These are phyloP conservation scores for Colletotrichum kahawae DNA, from an alignment of 2,329 filamentous ascomycete species.

Conservation along the genomic window DNA sequence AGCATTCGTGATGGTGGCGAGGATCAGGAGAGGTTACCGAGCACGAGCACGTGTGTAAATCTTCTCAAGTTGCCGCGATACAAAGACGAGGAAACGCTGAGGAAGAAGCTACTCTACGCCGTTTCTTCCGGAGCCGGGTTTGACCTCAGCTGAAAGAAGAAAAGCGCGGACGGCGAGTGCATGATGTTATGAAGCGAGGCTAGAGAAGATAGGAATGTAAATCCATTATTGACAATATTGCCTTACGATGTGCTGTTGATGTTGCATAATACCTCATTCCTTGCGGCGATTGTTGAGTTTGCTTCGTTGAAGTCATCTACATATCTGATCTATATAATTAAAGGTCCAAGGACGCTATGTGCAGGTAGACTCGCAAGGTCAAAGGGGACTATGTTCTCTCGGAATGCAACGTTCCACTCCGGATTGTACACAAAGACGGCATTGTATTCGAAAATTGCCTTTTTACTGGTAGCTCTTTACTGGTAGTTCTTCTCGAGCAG, in stretches of 20 bases:
- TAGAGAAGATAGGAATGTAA: neutral
- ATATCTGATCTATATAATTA: neutral
- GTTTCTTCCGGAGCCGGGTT: slow-evolving; percentile 91
- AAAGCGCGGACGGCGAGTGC: neutral
- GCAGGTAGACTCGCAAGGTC: neutral
- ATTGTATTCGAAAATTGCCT: neutral
- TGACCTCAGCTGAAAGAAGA: slow-evolving; percentile 68
- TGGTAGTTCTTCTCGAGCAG: slow-evolving; percentile 60
- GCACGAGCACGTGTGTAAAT: slow-evolving; percentile 96
- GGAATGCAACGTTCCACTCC: neutral
- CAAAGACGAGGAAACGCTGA: slow-evolving; percentile 65
- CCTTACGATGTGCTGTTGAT: neutral
- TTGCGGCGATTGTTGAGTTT: neutral
- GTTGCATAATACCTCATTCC: neutral
- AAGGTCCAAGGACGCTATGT: neutral
- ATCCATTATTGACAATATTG: neutral
- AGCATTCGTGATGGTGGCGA: slow-evolving; percentile 83
- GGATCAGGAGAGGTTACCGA: slow-evolving; percentile 82
- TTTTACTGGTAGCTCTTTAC: slow-evolving; percentile 48
- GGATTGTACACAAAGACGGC: neutral
- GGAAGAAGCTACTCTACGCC: slow-evolving; percentile 86
- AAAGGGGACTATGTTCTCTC: neutral
- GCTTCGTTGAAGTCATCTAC: neutral
- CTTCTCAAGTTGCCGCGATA: slow-evolving; percentile 91
- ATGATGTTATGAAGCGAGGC: slow-evolving; percentile 14